Evolutionary conservation across 768 basidiomycete species (phyloP).

Genomic region (Phlebiopsis flavidoalba): DNA sequence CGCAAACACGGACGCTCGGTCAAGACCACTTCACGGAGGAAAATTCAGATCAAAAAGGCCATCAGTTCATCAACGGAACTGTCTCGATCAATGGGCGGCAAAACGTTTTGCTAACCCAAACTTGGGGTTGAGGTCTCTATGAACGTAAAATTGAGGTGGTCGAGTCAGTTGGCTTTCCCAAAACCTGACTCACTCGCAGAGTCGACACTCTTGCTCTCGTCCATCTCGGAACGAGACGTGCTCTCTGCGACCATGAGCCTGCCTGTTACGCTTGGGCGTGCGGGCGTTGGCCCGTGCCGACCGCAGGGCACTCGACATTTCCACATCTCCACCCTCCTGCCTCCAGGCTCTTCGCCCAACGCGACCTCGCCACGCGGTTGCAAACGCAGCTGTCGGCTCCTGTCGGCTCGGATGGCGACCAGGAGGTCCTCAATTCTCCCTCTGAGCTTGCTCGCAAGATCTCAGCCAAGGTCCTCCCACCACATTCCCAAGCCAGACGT

Average conservation of each 20-base stretch:
- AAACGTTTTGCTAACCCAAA: background rate
- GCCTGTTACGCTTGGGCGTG: conserved; percentile 7
- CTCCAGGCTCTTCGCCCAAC: conserved; percentile 37
- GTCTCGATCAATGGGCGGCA: background rate
- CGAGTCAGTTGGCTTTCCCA: conserved; percentile 2
- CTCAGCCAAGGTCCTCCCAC: conserved; percentile 91
- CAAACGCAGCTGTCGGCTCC: conserved; percentile 70
- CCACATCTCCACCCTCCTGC: conserved; percentile 38
- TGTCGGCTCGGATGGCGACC: conserved; percentile 43
- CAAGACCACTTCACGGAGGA: too few species aligned
- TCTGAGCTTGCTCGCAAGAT: conserved; percentile 92
- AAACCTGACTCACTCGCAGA: conserved; percentile 1
- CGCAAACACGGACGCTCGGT: too few species aligned
- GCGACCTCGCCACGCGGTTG: conserved; percentile 55
- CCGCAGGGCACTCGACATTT: conserved; percentile 29
- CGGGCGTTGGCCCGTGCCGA: conserved; percentile 7
- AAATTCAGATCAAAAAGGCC: background rate
- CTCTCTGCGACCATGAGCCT: conserved; percentile 8
- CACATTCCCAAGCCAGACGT: conserved; percentile 75
- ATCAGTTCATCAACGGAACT: background rate
- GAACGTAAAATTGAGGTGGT: background rate
- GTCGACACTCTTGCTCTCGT: background rate
- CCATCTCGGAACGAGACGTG: conserved; percentile 3
- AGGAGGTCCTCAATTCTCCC: conserved; percentile 85
- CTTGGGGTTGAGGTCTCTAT: background rate